Conservation (phyloP, 2,329 filamentous ascomycete genomes). For the Ustulina deusta region DNA sequence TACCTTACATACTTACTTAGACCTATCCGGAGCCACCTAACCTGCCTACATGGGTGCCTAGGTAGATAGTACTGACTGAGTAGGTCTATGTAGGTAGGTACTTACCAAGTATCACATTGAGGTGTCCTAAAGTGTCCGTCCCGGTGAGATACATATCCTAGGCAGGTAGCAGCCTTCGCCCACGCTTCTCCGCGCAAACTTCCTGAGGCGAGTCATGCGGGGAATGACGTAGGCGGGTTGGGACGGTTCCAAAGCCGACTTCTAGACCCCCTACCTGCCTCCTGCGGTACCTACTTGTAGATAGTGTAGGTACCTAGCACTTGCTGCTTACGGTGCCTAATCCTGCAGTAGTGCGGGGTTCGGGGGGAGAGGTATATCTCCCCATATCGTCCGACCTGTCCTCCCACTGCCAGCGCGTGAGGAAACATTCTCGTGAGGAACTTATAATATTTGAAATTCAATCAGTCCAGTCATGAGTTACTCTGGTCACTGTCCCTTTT, state of each 20-base stretch:
- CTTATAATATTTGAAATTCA: background rate
- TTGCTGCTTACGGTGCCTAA: too few species aligned
- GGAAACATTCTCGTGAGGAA: too few species aligned
- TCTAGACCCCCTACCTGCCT: too few species aligned
- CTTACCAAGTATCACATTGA: too few species aligned
- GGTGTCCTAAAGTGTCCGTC: too few species aligned
- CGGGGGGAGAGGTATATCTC: background rate
- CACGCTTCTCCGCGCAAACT: background rate
- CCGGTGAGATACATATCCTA: too few species aligned
- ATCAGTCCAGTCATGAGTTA: background rate
- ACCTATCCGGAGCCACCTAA: background rate
- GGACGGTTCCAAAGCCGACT: too few species aligned
- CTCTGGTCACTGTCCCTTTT: background rate
- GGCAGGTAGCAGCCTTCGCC: background rate
- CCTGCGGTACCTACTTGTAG: too few species aligned
- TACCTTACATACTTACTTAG: background rate
- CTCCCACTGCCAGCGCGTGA: too few species aligned
- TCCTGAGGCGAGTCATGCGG: conserved; percentile 25
- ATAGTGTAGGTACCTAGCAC: background rate
- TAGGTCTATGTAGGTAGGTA: background rate
- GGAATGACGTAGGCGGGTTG: conserved; percentile 36
- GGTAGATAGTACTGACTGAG: too few species aligned
- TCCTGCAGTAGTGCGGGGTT: conserved; percentile 26
- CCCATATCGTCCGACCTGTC: background rate
- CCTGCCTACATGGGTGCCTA: too few species aligned